Evolutionary conservation across 2,329 filamentous ascomycete species (phyloP), one percentile per base, ranked within the genome.

Genomic region (Ascochyta pisi): DNA sequence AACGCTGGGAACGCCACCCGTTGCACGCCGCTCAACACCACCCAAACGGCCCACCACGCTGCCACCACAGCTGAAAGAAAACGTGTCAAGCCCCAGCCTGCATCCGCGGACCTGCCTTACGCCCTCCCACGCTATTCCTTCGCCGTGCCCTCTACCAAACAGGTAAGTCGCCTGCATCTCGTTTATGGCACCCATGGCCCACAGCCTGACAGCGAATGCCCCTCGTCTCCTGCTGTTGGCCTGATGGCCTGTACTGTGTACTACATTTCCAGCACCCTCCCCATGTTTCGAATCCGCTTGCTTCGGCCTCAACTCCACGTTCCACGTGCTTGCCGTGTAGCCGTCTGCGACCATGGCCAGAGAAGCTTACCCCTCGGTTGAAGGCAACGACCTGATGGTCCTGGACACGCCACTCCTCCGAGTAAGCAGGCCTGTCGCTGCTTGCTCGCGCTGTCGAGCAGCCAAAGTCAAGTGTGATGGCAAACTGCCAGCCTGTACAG

Each of bases 381-480:
- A 56, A 49, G 53, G 37, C 23, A 47, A 26, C 53, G 42, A 56
- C 31, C 42, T 48, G 53, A 81, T 81, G 79, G 77, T 78, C 57
- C 70, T 82, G 45, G 79, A 82, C 44, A 81, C 86, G 31, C 87
- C 87, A 19, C 76, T 88, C 49, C 78, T 91, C 66, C 84, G 87
- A 67, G 90, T 94, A 61, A 92, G 89, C 70, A 84, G 90, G 60
- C 90, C 90, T 5, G 89, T 92, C 45, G 89, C 89, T 50, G 90
- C 90, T 23, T 94, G 90, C 74, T 90, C 89, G 56, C 83, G 89
- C 81, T 94, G 90, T 79, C 91, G 95, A 58, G 86, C 89, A 58
- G 93, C 94, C 50, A 99, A 99, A 80, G 92, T 98, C 73, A 97
- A 96, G 86, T 99, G 95, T 71, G 95, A 98, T 78, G 94, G 95